phyloP scores from a whole-genome alignment of 805 yeast species.

The Myxozyma monticola region DNA sequence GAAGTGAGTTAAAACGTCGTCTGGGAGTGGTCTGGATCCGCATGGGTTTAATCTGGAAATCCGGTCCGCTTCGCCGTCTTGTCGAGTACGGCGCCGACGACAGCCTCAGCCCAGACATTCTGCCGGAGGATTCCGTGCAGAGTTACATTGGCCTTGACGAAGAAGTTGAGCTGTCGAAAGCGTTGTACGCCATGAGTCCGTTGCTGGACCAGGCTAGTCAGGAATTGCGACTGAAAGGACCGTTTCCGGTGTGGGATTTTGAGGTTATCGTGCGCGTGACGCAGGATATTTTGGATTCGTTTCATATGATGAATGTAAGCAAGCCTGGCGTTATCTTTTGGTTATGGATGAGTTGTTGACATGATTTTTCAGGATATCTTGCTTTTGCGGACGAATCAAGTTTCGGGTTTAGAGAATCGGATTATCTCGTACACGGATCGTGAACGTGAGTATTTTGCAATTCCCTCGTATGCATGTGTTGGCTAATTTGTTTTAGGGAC shows the following conservation, averaged over 20 bases:
- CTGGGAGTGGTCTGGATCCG: slow-evolving; percentile 72
- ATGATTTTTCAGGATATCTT: too few species aligned
- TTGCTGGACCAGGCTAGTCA: slow-evolving; percentile 40
- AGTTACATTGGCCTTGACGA: slow-evolving; percentile 21
- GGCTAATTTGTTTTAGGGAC: slow-evolving; percentile 40
- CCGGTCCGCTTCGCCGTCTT: too few species aligned
- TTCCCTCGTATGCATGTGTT: neutral
- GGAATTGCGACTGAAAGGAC: slow-evolving; percentile 73
- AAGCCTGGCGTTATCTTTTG: neutral
- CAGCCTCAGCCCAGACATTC: too few species aligned
- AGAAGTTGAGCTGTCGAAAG: slow-evolving; percentile 14
- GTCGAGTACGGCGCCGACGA: too few species aligned
- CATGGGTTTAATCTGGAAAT: slow-evolving; percentile 75
- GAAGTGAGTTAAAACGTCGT: slow-evolving; percentile 64
- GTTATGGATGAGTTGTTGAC: neutral
- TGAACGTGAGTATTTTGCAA: slow-evolving; percentile 15
- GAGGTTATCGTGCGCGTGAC: slow-evolving; percentile 54
- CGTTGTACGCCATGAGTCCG: slow-evolving; percentile 30
- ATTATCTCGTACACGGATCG: slow-evolving; percentile 51
- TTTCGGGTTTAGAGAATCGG: slow-evolving; percentile 42
- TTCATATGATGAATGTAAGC: slow-evolving; percentile 65
- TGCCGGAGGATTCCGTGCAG: too few species aligned
- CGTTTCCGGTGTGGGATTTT: slow-evolving; percentile 59
- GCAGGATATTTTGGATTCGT: slow-evolving; percentile 67
- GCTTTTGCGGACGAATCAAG: too few species aligned